Evolutionary conservation across 208 protist species (phyloP).

Genomic region (Wallacemonas sp.): DNA sequence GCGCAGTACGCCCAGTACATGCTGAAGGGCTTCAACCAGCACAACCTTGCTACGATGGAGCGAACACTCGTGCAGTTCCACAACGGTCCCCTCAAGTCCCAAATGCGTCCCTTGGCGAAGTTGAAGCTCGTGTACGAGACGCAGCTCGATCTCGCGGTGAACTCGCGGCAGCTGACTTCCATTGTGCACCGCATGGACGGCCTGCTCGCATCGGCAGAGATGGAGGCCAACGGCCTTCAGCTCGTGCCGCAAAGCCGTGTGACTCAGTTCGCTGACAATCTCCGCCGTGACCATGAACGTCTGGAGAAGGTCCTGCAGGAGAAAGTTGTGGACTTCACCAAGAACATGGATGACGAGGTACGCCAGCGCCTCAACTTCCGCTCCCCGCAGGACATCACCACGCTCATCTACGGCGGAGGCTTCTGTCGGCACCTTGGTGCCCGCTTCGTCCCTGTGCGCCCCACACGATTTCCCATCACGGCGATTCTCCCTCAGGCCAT

Average conservation of each 20-base stretch:
- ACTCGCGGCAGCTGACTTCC: constrained; percentile 77
- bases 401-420: constrained; percentile 87
- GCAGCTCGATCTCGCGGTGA: constrained; percentile 84
- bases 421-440: constrained; percentile 81
- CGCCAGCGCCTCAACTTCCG: constrained; percentile 86
- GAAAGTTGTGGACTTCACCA: constrained; percentile 88
- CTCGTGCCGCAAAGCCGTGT: constrained; percentile 71
- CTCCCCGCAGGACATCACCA: constrained; percentile 88
- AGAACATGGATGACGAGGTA: constrained; percentile 83
- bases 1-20: constrained; percentile 94
- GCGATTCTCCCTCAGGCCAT: constrained; percentile 77
- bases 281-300: constrained; percentile 66
- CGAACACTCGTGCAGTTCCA: constrained; percentile 84
- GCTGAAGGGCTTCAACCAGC: constrained; percentile 83
- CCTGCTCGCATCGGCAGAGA: constrained; percentile 88
- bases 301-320: constrained; percentile 84
- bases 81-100: constrained; percentile 54
- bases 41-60: constrained; percentile 83
- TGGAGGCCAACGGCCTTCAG: constrained; percentile 87
- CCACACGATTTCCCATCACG: constrained; percentile 59
- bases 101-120: constrained; percentile 77
- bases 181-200: constrained; percentile 91
- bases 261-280: constrained; percentile 56
- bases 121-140: constrained; percentile 88
- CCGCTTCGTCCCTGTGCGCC: constrained; percentile 63